Percentiles rank a stretch among this genome's conserved stretches.
Conservation (phyloP, 805 yeast genomes). For the Candida coquimbonensis region DNA sequence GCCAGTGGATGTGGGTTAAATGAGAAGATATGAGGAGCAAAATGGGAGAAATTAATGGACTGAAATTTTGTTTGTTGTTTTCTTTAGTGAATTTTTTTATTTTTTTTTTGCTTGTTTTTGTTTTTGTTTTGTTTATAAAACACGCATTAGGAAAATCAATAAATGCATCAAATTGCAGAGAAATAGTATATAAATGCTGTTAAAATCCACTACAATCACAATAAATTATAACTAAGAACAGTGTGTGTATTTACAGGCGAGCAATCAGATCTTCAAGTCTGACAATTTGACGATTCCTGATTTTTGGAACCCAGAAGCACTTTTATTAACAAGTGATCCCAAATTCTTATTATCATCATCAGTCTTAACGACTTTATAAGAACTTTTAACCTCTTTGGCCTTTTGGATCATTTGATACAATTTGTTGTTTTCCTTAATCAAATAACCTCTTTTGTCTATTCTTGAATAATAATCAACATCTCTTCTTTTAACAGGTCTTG, state of each 20-base stretch:
- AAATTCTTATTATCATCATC: constrained; percentile 5
- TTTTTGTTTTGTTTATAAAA: too few species aligned
- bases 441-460: constrained; percentile 69
- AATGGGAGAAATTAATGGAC: too few species aligned
- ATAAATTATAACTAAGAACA: not conserved
- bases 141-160: too few species aligned
- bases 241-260: not conserved
- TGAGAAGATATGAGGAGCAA: too few species aligned
- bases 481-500: constrained; percentile 80
- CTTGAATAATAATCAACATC: constrained; percentile 74
- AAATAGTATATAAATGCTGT: too few species aligned
- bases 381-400: constrained; percentile 13
- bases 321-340: constrained; percentile 12
- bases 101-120: too few species aligned
- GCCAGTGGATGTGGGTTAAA: too few species aligned
- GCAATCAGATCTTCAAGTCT: constrained; percentile 16
- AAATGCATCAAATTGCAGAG: too few species aligned
- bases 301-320: constrained; percentile 17
- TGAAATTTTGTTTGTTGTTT: too few species aligned
- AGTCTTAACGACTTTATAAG: constrained; percentile 5
- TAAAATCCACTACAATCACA: too few species aligned
- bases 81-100: too few species aligned
- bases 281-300: constrained; percentile 20
- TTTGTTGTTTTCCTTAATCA: constrained; percentile 34
- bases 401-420: constrained; percentile 16